These are phyloP conservation scores for Camellia oleifera DNA, from an alignment of 179 eudicot species.

Conservation along the genomic window DNA sequence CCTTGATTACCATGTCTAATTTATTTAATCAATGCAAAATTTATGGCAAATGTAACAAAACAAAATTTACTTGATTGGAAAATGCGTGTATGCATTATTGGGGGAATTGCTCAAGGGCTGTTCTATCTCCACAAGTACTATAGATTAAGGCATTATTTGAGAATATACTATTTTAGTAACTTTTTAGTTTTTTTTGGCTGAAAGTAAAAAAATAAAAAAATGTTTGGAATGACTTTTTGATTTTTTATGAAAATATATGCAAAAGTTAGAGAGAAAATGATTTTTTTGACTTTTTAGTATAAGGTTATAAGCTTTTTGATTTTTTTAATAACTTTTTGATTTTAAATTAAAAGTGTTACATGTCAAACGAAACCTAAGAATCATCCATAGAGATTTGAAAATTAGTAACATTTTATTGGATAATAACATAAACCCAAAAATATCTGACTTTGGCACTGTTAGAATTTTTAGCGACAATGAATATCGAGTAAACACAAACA, in stretches of 20 bases:
- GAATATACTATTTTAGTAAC: too few species aligned
- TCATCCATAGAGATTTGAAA: constrained; percentile 29
- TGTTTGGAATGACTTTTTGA: too few species aligned
- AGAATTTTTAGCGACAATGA: constrained; percentile 13
- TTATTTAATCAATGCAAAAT: too few species aligned
- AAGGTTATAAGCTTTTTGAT: too few species aligned
- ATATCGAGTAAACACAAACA: constrained; percentile 12
- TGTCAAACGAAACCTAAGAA: neutral
- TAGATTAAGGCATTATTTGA: neutral
- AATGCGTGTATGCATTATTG: constrained; percentile 13
- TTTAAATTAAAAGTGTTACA: too few species aligned
- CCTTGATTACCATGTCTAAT: too few species aligned
- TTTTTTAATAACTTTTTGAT: too few species aligned
- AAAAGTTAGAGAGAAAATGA: too few species aligned
- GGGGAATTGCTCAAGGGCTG: constrained; percentile 27
- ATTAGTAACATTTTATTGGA: constrained; percentile 26
- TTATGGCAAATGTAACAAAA: neutral
- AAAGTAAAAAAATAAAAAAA: too few species aligned
- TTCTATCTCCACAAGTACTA: constrained; percentile 26
- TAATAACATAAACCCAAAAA: constrained; percentile 21
- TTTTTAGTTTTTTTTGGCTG: too few species aligned
- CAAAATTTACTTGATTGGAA: constrained; percentile 14
- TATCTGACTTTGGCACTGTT: constrained; percentile 25
- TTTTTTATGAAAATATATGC: too few species aligned
- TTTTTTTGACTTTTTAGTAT: too few species aligned